Evolutionary conservation across 306 rosid species (phyloP).

Genomic region (Lagenaria siceraria): DNA sequence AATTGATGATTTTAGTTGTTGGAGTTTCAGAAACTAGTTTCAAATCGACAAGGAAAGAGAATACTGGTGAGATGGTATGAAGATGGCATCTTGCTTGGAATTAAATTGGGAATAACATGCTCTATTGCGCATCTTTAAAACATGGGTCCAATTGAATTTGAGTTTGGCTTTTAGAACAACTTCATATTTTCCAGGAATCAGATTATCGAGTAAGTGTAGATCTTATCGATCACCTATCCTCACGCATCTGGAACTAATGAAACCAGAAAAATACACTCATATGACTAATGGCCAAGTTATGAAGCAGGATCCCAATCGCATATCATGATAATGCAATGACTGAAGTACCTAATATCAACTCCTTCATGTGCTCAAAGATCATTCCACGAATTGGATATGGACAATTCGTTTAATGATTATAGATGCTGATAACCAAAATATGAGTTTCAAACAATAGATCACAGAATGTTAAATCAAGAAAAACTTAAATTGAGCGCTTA

Average conservation of each 20-base stretch:
- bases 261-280: background rate
- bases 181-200: background rate
- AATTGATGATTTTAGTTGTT: background rate
- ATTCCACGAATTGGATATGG: background rate
- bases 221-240: background rate
- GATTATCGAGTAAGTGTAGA: background rate
- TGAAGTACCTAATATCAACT: background rate
- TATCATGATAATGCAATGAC: background rate
- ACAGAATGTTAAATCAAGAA: background rate
- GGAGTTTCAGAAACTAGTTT: background rate
- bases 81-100: background rate
- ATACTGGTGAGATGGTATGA: background rate
- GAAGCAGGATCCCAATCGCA: background rate
- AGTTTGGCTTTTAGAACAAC: background rate
- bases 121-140: background rate
- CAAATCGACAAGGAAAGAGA: background rate
- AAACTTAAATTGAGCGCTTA: background rate
- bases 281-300: background rate
- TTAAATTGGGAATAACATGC: background rate
- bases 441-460: background rate
- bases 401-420: background rate
- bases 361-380: background rate
- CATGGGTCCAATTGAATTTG: background rate
- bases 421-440: background rate
- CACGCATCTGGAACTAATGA: background rate